Conservation (phyloP, 441 rosid genomes). For the Macaranga tanarius region DNA sequence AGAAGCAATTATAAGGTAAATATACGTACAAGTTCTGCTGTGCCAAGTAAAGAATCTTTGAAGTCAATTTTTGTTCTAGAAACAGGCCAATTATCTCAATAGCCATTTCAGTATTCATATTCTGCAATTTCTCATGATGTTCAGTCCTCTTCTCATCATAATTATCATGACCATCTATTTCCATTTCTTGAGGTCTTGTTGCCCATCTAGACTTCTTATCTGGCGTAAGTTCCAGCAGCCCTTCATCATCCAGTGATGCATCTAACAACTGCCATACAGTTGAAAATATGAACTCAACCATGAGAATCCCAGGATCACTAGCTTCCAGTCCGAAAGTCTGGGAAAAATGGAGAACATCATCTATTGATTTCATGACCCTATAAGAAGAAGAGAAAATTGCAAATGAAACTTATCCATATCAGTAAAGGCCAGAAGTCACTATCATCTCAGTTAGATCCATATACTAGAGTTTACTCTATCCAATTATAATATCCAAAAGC, state of each 20-base stretch:
- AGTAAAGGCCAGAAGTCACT: neutral
- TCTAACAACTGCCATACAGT: conserved; percentile 83
- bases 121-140: conserved; percentile 48
- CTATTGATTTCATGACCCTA: conserved; percentile 86
- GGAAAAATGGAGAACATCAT: conserved; percentile 77
- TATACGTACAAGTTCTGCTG: conserved; percentile 70
- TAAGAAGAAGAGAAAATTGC: conserved; percentile 24
- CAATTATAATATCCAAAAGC: too few relatives aligned
- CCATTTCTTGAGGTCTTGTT: conserved; percentile 58
- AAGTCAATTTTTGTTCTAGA: conserved; percentile 66
- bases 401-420: conserved; percentile 3
- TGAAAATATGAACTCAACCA: conserved; percentile 76
- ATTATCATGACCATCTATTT: conserved; percentile 55
- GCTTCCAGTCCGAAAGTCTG: conserved; percentile 60
- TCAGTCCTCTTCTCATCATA: conserved; percentile 54
- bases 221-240: conserved; percentile 67
- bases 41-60: conserved; percentile 79
- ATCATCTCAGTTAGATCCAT: too few relatives aligned
- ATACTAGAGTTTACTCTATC: too few relatives aligned
- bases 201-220: conserved; percentile 69
- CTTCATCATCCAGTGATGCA: conserved; percentile 94
- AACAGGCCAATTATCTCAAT: conserved; percentile 73
- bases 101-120: conserved; percentile 74
- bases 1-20: too few relatives aligned
- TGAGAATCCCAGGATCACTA: conserved; percentile 67